Conservation (phyloP, 805 yeast species). For the Wickerhamomyces kurtzmanii region DNA sequence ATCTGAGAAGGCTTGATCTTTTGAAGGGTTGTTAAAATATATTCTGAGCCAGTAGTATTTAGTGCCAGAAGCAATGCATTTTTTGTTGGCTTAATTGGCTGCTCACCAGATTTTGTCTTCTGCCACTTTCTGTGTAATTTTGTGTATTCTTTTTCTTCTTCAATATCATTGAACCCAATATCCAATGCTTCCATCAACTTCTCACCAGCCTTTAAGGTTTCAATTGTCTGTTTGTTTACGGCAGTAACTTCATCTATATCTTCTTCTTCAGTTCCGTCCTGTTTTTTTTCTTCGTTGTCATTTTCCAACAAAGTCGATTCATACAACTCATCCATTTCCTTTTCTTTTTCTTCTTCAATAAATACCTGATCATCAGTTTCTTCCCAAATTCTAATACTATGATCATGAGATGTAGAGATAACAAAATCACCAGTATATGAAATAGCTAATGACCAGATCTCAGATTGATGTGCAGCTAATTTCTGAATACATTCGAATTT, state of each 20-base stretch:
- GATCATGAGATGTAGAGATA: constrained; percentile 86
- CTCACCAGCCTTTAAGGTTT: constrained; percentile 92
- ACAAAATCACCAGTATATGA: constrained; percentile 62
- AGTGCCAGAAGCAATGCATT: constrained; percentile 71
- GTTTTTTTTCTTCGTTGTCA: constrained; percentile 24
- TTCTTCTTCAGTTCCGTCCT: constrained; percentile 27
- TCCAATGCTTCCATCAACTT: constrained; percentile 87
- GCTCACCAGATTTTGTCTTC: constrained; percentile 31
- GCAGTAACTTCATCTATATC: constrained; percentile 45
- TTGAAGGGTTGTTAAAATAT: constrained; percentile 62
- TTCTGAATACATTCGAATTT: constrained; percentile 92
- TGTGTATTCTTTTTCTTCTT: constrained; percentile 40
- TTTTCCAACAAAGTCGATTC: constrained; percentile 63
- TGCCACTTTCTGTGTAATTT: constrained; percentile 29
- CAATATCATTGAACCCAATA: constrained; percentile 64
- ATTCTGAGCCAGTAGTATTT: constrained; percentile 60
- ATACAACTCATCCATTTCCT: constrained; percentile 86
- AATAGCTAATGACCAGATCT: constrained; percentile 88
- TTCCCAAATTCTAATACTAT: constrained; percentile 86
- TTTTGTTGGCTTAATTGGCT: constrained; percentile 51
- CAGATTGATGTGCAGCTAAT: constrained; percentile 78
- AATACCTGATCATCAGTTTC: constrained; percentile 94
- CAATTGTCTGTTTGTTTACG: constrained; percentile 78
- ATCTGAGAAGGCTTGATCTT: constrained; percentile 77
- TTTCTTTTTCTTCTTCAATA: constrained; percentile 92